These are phyloP conservation scores for Penicillium sp. DNA, from an alignment of 2,329 filamentous ascomycete genomes.

Conservation along the genomic window DNA sequence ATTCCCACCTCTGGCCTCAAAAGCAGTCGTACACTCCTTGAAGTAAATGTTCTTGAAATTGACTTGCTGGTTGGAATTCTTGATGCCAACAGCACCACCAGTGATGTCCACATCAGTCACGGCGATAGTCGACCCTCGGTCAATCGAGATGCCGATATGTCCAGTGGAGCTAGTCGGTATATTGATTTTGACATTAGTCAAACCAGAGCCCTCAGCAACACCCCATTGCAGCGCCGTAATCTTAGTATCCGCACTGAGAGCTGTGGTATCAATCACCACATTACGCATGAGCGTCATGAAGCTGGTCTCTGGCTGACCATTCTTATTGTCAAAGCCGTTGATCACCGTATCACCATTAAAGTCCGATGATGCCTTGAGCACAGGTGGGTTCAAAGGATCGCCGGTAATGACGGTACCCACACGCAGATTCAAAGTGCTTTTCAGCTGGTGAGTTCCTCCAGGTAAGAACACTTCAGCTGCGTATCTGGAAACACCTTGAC, in stretches of 20 bases:
- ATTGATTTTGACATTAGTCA: constrained; percentile 47
- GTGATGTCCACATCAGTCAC: constrained; percentile 36
- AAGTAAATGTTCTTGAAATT: constrained; percentile 59
- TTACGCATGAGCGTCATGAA: constrained; percentile 50
- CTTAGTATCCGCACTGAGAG: constrained; percentile 30
- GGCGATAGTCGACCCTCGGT: constrained; percentile 39
- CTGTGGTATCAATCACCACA: constrained; percentile 46
- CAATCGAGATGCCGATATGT: constrained; percentile 42
- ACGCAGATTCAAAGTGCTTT: constrained; percentile 34
- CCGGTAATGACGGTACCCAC: constrained; percentile 48
- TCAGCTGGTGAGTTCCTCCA: constrained; percentile 38
- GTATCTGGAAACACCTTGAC: constrained; percentile 40
- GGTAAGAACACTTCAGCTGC: constrained; percentile 42
- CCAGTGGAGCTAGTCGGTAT: constrained; percentile 42
- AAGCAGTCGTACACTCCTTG: constrained; percentile 63
- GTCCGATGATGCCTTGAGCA: constrained; percentile 58
- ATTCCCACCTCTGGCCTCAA: constrained; percentile 45
- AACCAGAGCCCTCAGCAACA: constrained; percentile 46
- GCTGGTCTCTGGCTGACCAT: constrained; percentile 38
- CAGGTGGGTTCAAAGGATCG: constrained; percentile 52
- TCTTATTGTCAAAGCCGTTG: constrained; percentile 52
- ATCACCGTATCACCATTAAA: constrained; percentile 63
- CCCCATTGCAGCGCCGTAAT: constrained; percentile 49
- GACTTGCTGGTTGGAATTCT: constrained; percentile 42
- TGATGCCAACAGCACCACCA: constrained; percentile 41